Evolutionary conservation across 768 basidiomycete genomes (phyloP).

Genomic region (Rhodotorula babjevae): DNA sequence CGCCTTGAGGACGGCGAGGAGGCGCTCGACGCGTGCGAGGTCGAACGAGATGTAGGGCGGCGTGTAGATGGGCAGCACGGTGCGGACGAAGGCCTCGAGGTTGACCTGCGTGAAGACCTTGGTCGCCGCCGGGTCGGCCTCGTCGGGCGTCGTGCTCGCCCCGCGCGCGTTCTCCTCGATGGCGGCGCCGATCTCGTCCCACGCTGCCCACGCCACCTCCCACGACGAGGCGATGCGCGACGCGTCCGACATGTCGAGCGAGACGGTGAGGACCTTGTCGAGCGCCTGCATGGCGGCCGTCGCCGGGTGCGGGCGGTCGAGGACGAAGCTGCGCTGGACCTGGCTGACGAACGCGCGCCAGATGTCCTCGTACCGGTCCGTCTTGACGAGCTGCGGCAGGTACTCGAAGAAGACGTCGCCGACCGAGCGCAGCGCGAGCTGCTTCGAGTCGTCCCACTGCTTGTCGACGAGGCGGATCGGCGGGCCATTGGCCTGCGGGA

Average conservation of each 20-base stretch:
- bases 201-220: conserved; percentile 65
- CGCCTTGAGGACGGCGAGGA: conserved; percentile 78
- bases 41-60: conserved; percentile 35
- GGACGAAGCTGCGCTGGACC: conserved; percentile 64
- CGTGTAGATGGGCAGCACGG: conserved; percentile 56
- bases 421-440: conserved; percentile 74
- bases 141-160: neutral
- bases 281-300: conserved; percentile 79
- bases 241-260: conserved; percentile 40
- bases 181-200: conserved; percentile 52
- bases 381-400: conserved; percentile 65
- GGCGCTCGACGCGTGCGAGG: conserved; percentile 58
- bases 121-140: no score
- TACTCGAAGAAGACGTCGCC: conserved; percentile 81
- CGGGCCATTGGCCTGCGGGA: conserved; percentile 25
- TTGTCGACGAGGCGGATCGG: conserved; percentile 44
- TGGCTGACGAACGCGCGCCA: conserved; percentile 72
- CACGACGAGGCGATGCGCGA: conserved; percentile 54
- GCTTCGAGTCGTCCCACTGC: conserved; percentile 82
- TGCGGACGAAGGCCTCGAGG: conserved; percentile 71
- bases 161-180: conserved; percentile 25
- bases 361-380: conserved; percentile 64
- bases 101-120: conserved; percentile 75
- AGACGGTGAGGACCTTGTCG: conserved; percentile 67
- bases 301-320: conserved; percentile 65